Base-by-base conservation (phyloP, 2,329 filamentous ascomycete species). In the Pyrenochaeta sp. region DNA sequence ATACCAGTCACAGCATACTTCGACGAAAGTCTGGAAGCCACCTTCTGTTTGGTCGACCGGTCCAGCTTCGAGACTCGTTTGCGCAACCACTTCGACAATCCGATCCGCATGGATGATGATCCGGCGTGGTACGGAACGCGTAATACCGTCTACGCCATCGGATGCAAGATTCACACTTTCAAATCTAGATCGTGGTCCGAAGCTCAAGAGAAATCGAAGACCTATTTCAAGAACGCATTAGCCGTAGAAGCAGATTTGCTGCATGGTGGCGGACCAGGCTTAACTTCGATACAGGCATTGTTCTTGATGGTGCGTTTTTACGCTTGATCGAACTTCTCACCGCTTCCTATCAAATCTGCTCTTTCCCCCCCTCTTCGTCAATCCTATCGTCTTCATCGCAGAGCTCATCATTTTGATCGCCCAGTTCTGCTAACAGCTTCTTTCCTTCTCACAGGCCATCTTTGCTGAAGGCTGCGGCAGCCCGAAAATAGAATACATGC, bases 141-240 rank as follows among this genome's bases (percentile, higher is more conserved):
- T 5, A 27, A 27, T 27, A 13, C 14, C 14, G 24, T 27, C 24
- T 27, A 5, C 19, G 31, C 31, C 5, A 35, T 5, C n/a, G 31
- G 31, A 20, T 35, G 31, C 11, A 35, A 13, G n/a, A 35, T 35
- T 13, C 5, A 7, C 7, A 20, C 36, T 2, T 40, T 30, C 11
- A 31, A 40, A 22, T 11, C 36, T 6, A 10, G 18, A 9, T 19
- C 27, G 5, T 40, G 36, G 36, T 10, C 17, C 4, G 36, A 40
- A 21, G 36, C 36, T 14, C 36, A 40, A 22, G 15, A 6, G 8
- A n/a, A 19, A 13, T 15, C 36, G 11, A 6, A 20, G n/a, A 8
- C 13, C 4, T 40, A 40, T 30, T 40, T 40, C 17, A 14, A 40
- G 10, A 40, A 40, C 17, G 36, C 36, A n/a, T 22, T 40, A 15